Evolutionary conservation across 305 asterid species (phyloP), one percentile per base, ranked within the genome.

Genomic region (Fraxinus albicans): DNA sequence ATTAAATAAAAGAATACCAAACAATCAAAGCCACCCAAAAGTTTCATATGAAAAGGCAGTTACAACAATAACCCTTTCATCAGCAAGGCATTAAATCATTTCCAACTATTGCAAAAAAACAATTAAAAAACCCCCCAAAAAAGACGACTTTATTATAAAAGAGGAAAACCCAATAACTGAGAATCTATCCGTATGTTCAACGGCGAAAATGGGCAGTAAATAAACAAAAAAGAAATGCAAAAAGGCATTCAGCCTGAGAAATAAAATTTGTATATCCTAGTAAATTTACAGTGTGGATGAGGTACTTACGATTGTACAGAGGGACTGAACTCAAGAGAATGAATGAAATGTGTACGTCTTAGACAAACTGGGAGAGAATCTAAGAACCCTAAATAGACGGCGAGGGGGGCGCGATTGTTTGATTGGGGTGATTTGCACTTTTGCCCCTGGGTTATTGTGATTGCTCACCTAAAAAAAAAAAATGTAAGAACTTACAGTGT

Each of bases 311-410:
- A 75, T 72, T 65, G 82, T 36, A 76, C 33, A 69, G 65, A 80
- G 87, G 76, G 84, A 80, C 83, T 67, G 84, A 80, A 87, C 81
- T 47, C 17, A 80, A 80, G 80, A 89, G 81, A 84, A 87, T 82
- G 89, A 73, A 58, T n/a, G 69, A 85, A 29, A 80, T 23, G 80
- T 55, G 73, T 25, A 86, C 84, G 86, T 77, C 38, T 34, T 85
- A 77, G 77, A 79, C 27, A 58, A 58, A 19, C 27, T 58, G 29
- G 27, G 12, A 19, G 2, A 15, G 8, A 58, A 76, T 84, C 77
- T 78, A 88, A 86, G 93, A 92, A 91, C 98, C 98, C 97, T 92
- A 94, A 91, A 86, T 89, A 87, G 89, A 84, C 90, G 93, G 92
- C 60, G 90, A 88, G 85, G 87, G 88, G 36, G 6, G 35, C 35